A percentile compares a stretch with the other conserved stretches of the same genome.
Evolutionary conservation across 2,329 filamentous ascomycete genomes (phyloP).

Genomic region (Davidsoniella australis): DNA sequence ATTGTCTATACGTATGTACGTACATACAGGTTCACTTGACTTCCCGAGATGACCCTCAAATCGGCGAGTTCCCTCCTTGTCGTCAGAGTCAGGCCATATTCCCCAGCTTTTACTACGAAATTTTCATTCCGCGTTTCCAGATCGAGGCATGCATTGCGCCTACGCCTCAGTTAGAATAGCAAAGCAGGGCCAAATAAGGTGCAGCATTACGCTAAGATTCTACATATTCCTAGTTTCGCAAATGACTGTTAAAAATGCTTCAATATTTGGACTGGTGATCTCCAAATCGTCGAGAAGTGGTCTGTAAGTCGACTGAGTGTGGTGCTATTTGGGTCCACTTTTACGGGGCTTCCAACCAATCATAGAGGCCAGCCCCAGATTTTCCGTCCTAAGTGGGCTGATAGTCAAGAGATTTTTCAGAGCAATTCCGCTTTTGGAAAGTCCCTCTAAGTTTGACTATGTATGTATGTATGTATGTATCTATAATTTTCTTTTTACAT

Average conservation of each 20-base stretch:
- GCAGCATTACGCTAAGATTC: neutral
- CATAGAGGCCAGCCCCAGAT: neutral
- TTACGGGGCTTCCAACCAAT: neutral
- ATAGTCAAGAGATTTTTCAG: neutral
- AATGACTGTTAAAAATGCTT: neutral
- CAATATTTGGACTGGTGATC: neutral
- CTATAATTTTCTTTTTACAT: no score
- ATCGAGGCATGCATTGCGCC: no score
- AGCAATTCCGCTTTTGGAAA: no score
- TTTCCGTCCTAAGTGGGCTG: conserved; percentile 2
- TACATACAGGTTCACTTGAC: neutral
- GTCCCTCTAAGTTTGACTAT: no score
- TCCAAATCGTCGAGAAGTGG: conserved; percentile 1
- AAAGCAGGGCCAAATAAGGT: neutral
- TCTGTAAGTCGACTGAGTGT: conserved; percentile 8
- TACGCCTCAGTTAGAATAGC: neutral
- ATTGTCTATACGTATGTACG: neutral
- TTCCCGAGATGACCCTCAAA: neutral
- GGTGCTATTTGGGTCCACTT: conserved; percentile 2
- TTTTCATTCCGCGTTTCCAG: no score
- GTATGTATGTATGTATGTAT: neutral
- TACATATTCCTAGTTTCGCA: no score
- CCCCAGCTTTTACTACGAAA: neutral
- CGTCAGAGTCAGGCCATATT: conserved; percentile 4
- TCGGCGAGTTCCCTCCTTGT: neutral